Conservation (phyloP, 352 stramenopile species). For the Saprolegnia diclina region DNA sequence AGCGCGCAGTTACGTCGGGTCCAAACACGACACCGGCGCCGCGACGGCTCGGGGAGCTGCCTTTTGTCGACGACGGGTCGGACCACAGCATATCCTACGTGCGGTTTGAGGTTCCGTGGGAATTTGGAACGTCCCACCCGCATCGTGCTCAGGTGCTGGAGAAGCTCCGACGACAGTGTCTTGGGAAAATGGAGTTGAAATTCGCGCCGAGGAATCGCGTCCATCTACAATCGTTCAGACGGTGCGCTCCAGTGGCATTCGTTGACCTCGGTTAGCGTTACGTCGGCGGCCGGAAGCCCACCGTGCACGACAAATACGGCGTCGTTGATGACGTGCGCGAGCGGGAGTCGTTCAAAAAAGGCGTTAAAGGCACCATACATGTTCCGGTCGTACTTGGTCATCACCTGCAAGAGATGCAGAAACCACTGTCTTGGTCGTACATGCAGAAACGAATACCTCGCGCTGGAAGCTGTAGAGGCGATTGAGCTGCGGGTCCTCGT, state of each 20-base stretch:
- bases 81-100: slow-evolving; percentile 25
- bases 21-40: slow-evolving; percentile 22
- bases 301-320: slow-evolving; percentile 65
- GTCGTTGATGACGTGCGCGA: slow-evolving; percentile 46
- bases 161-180: neutral
- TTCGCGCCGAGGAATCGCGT: slow-evolving; percentile 13
- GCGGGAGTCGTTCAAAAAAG: slow-evolving; percentile 47
- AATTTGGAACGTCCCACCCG: neutral
- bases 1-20: slow-evolving; percentile 1
- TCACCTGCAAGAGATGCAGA: slow-evolving; percentile 10
- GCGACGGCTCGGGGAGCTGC: neutral
- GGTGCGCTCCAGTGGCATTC: neutral
- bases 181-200: slow-evolving; percentile 6
- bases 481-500: slow-evolving; percentile 60
- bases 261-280: slow-evolving; percentile 33
- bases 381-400: slow-evolving; percentile 15
- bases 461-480: slow-evolving; percentile 34
- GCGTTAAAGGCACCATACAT: slow-evolving; percentile 29
- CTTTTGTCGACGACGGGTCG: neutral
- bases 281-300: slow-evolving; percentile 38
- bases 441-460: no score
- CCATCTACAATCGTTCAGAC: neutral
- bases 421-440: no score
- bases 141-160: neutral
- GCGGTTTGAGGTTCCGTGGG: neutral